Evolutionary conservation across 257 asterid genomes (phyloP), one percentile per base, ranked within the genome.

Genomic region (Solanum chmielewskii): DNA sequence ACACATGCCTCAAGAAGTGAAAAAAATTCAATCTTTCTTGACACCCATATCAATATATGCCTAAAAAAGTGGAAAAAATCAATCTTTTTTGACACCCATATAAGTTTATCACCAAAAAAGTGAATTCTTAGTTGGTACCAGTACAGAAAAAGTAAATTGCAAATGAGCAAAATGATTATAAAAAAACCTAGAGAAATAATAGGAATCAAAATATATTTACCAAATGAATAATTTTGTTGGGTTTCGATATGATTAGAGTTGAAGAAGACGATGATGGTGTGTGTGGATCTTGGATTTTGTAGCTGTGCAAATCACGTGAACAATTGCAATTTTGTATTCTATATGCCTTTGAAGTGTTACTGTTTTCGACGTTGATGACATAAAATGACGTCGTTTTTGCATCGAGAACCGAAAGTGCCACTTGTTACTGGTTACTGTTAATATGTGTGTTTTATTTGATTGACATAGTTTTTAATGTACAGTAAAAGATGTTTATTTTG

Each of bases 271-370:
- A 85, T 69, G 73, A 59, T 75, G 88, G 91, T 2, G 42, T 78
- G 84, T 49, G 45, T 29, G 85, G 85, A 93, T 92, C 93, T 92
- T 89, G 88, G 90, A 89, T 87, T 89, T 86, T 83, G 83, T 83
- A 83, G 91, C 73, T 90, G 90, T 88, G 91, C 71, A 83, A 83
- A 81, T 80, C 84, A 87, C 88, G 88, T 81, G 89, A 87, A 88
- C 52, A 87, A 89, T 90, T 89, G 89, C 52, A 90, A 86, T 68
- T 90, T 83, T 87, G 84, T 90, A 64, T n/a, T 64, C 8, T 64
- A 47, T 20, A 56, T 74, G 87, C 84, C 59, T 23, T 23, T 76
- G 42, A 84, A 86, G 83, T 11, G 35, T 41, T 75, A 23, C 83
- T 75, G 56, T 41, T 76, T 14, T 5, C 21, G 31, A n/a, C 52